These are phyloP conservation scores for Cytospora chrysosperma DNA, from an alignment of 2,329 filamentous ascomycete genomes.

Conservation along the genomic window DNA sequence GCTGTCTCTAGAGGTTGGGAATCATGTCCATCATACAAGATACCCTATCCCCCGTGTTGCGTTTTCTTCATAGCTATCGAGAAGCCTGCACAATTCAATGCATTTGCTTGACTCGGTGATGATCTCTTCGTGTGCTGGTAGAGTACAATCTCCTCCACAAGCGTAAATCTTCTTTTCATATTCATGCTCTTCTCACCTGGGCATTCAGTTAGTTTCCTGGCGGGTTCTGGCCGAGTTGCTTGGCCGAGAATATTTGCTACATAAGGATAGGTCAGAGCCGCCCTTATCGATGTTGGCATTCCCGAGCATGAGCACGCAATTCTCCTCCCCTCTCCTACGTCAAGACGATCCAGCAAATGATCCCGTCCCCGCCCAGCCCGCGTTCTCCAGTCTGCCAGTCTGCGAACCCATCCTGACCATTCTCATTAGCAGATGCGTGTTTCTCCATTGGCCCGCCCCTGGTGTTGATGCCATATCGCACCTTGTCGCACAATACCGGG, in stretches of 20 bases:
- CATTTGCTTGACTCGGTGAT: neutral
- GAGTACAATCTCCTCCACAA: neutral
- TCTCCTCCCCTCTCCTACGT: neutral
- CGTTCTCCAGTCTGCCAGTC: too few species aligned
- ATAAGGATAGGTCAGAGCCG: neutral
- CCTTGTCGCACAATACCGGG: slow-evolving; percentile 20
- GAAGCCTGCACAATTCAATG: slow-evolving; percentile 8
- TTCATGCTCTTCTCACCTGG: too few species aligned
- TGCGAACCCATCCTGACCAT: too few species aligned
- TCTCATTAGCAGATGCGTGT: slow-evolving; percentile 4
- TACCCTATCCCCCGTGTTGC: slow-evolving; percentile 20
- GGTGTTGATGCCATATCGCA: slow-evolving; percentile 23
- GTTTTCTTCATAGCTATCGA: slow-evolving; percentile 14
- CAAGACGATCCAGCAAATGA: too few species aligned
- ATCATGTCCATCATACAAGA: slow-evolving; percentile 17
- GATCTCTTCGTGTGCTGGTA: neutral
- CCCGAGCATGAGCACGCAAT: slow-evolving; percentile 21
- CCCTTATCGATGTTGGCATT: slow-evolving; percentile 24
- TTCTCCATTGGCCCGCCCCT: slow-evolving; percentile 6
- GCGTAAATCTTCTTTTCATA: neutral
- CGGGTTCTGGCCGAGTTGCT: slow-evolving; percentile 2
- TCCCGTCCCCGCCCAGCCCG: too few species aligned
- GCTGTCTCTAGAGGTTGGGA: slow-evolving; percentile 7
- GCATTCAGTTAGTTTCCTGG: too few species aligned
- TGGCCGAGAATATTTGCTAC: slow-evolving; percentile 1